Evolutionary conservation across 2,329 filamentous ascomycete species (phyloP).

Genomic region (Pseudovirgaria hyperparasitica): DNA sequence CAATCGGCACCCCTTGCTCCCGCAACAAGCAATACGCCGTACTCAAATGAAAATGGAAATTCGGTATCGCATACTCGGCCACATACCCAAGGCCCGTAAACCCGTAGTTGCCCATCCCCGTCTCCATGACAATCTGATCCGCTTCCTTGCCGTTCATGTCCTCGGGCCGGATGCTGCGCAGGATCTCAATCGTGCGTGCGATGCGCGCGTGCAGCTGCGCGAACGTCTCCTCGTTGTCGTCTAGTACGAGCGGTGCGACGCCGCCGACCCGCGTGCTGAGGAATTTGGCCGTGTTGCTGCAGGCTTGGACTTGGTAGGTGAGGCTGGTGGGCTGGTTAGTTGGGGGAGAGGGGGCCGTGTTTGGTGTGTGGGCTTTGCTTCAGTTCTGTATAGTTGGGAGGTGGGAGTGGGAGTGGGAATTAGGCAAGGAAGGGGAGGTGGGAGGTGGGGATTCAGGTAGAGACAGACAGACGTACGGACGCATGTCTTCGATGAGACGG

Average conservation of each 20-base stretch:
- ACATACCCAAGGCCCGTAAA: constrained; percentile 42
- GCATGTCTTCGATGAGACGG: constrained; percentile 39
- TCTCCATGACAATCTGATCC: constrained; percentile 25
- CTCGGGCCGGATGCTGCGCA: constrained; percentile 31
- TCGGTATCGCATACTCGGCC: constrained; percentile 39
- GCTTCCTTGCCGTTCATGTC: constrained; percentile 32
- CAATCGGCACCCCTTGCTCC: constrained; percentile 46
- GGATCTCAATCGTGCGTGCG: constrained; percentile 31
- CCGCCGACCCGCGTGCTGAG: constrained; percentile 26
- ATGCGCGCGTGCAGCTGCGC: constrained; percentile 36
- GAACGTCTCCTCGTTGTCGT: constrained; percentile 37
- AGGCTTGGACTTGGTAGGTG: constrained; percentile 35
- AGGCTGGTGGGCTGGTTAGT: too few species aligned
- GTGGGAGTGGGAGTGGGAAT: too few species aligned
- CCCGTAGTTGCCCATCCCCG: constrained; percentile 19
- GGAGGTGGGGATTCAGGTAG: too few species aligned
- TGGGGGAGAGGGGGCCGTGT: too few species aligned
- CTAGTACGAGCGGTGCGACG: constrained; percentile 17
- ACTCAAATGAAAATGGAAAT: constrained; percentile 51
- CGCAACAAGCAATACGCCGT: constrained; percentile 50
- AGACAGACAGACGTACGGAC: too few species aligned
- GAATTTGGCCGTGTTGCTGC: constrained; percentile 30
- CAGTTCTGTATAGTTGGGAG: too few species aligned
- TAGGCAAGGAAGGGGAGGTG: too few species aligned
- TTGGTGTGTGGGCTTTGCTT: too few species aligned